These are phyloP conservation scores for Penicillium psychrosexuale DNA, from an alignment of 2,329 filamentous ascomycete species.

Conservation along the genomic window DNA sequence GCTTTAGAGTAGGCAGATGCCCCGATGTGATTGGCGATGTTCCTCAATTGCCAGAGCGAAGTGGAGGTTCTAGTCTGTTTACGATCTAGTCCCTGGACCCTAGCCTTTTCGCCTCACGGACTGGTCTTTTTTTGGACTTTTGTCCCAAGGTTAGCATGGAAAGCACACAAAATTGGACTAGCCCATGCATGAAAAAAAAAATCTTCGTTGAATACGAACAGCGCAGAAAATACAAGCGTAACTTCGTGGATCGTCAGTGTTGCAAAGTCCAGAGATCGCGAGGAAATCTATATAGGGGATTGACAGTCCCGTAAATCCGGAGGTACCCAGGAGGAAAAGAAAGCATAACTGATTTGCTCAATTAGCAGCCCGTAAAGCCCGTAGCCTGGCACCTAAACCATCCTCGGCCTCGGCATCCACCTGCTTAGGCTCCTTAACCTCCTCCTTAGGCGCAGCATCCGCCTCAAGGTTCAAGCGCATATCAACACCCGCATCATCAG, in stretches of 20 bases:
- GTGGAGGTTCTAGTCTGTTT: background rate
- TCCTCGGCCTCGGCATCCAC: slow-evolving; percentile 40
- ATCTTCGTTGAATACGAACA: background rate
- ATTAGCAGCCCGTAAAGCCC: slow-evolving; percentile 40
- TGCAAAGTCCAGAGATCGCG: background rate
- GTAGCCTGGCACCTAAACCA: slow-evolving; percentile 40
- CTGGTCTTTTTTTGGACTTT: background rate
- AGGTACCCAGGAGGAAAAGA: background rate
- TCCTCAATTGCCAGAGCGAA: background rate
- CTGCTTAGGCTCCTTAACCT: slow-evolving; percentile 40
- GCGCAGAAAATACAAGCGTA: slow-evolving; percentile 3
- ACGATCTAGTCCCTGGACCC: background rate
- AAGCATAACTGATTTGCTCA: slow-evolving; percentile 10
- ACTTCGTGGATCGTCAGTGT: slow-evolving; percentile 7
- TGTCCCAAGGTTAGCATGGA: background rate
- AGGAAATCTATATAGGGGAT: slow-evolving; percentile 1
- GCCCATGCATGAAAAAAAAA: background rate
- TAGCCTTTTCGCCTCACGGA: slow-evolving; percentile 5
- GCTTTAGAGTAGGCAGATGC: slow-evolving; percentile 4
- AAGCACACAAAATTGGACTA: background rate
- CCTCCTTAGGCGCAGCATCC: slow-evolving; percentile 39
- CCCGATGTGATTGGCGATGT: slow-evolving; percentile 5
- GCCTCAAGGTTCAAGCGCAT: slow-evolving; percentile 41
- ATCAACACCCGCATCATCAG: slow-evolving; percentile 45
- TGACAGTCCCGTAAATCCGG: background rate